phyloP scores from a whole-genome alignment of 352 stramenopile genomes.

The Phytophthora macrochlamydospora region DNA sequence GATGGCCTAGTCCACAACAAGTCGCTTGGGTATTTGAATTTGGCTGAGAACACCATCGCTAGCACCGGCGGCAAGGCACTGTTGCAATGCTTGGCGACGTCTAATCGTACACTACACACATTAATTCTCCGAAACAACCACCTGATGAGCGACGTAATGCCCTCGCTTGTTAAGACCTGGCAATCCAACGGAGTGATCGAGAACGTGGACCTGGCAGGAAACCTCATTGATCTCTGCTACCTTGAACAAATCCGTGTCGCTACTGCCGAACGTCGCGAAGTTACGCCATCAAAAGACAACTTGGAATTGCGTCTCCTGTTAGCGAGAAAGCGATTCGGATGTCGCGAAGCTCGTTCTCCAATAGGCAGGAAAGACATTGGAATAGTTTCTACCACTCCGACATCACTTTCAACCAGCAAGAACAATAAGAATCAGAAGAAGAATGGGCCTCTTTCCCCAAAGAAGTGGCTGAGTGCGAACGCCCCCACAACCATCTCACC shows the following conservation, averaged over 20 bases:
- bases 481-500: constrained; percentile 20
- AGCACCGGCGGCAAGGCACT: constrained; percentile 54
- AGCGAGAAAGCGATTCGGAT: constrained; percentile 42
- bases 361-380: constrained; percentile 12
- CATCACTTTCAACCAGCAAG: constrained; percentile 9
- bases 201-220: constrained; percentile 54
- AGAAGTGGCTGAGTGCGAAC: constrained; percentile 52
- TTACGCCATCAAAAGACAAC: constrained; percentile 22
- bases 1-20: constrained; percentile 47
- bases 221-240: constrained; percentile 58
- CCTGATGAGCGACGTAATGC: constrained; percentile 58
- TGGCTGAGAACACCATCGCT: constrained; percentile 65
- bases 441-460: constrained; percentile 41
- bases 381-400: constrained; percentile 4
- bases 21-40: constrained; percentile 54
- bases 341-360: constrained; percentile 4
- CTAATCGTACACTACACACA: constrained; percentile 46
- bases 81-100: constrained; percentile 39
- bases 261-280: constrained; percentile 33
- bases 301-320: constrained; percentile 55
- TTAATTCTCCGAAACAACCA: constrained; percentile 72
- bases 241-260: constrained; percentile 30
- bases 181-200: constrained; percentile 48
- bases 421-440: constrained; percentile 16
- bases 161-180: constrained; percentile 32